These are phyloP conservation scores for Kandelia obovata DNA, from an alignment of 345 rosid species.

Conservation along the genomic window DNA sequence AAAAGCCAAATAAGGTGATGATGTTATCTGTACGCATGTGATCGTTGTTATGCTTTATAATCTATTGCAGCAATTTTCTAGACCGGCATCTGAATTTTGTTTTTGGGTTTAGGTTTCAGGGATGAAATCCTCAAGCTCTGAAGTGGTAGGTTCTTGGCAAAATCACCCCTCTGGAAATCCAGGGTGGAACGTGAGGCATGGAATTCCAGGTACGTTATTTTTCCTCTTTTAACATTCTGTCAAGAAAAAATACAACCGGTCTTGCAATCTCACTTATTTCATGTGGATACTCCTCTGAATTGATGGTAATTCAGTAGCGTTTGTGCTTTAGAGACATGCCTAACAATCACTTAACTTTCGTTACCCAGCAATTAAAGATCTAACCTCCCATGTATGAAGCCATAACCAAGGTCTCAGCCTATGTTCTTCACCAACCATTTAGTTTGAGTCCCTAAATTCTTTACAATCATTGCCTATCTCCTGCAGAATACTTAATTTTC, in stretches of 20 bases:
- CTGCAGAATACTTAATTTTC: background rate
- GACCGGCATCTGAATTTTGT: background rate
- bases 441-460: background rate
- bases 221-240: background rate
- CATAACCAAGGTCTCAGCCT: too few species aligned
- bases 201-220: slow-evolving; percentile 39
- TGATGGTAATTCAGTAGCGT: background rate
- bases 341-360: too few species aligned
- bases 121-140: slow-evolving; percentile 42
- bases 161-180: slow-evolving; percentile 38
- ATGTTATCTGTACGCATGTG: too few species aligned
- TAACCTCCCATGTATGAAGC: too few species aligned
- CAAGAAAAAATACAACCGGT: background rate
- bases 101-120: slow-evolving; percentile 40
- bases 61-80: background rate
- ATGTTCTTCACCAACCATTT: background rate
- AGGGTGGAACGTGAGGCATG: slow-evolving; percentile 46
- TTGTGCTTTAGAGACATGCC: background rate
- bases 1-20: too few species aligned
- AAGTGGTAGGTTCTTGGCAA: slow-evolving; percentile 39
- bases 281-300: background rate
- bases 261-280: background rate
- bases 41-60: too few species aligned
- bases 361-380: too few species aligned
- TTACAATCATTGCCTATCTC: background rate